These are phyloP conservation scores for Drechslerella dactyloides DNA, from an alignment of 2,329 filamentous ascomycete species.

Conservation along the genomic window DNA sequence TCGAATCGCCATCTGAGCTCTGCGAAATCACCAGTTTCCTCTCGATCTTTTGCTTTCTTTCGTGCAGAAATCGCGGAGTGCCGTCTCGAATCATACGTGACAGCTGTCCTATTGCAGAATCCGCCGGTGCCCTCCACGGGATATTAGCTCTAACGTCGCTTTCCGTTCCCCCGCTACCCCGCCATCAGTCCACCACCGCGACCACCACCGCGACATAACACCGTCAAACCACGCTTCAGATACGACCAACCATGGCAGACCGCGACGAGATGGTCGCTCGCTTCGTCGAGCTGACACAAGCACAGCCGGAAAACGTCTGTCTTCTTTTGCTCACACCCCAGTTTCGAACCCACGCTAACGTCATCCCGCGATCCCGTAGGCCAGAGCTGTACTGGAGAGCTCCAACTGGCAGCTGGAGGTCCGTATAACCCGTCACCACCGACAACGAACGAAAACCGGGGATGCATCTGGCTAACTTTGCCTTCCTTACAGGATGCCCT, in stretches of 20 bases:
- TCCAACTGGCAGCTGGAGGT: slow-evolving; percentile 71
- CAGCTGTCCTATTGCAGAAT: neutral
- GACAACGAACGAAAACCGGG: slow-evolving; percentile 17
- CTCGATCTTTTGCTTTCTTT: neutral
- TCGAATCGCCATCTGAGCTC: neutral
- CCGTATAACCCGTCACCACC: slow-evolving; percentile 68
- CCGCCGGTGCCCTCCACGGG: too few species aligned
- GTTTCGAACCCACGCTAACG: neutral
- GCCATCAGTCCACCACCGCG: slow-evolving; percentile 25
- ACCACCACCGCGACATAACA: slow-evolving; percentile 10
- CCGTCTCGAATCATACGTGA: neutral
- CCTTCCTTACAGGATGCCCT: slow-evolving; percentile 25
- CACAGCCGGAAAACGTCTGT: slow-evolving; percentile 52
- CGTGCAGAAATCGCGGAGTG: neutral
- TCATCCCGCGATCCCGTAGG: slow-evolving; percentile 60
- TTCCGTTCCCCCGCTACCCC: slow-evolving; percentile 34
- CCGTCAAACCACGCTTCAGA: neutral
- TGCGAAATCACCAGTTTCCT: neutral
- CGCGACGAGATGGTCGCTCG: slow-evolving; percentile 37
- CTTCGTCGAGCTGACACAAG: slow-evolving; percentile 50
- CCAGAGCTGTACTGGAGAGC: slow-evolving; percentile 69
- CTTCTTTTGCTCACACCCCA: neutral
- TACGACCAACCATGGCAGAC: slow-evolving; percentile 34
- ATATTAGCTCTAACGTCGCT: neutral
- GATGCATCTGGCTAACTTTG: neutral